Conservation (phyloP, 164 flowering plant species). For the Sedum album region DNA sequence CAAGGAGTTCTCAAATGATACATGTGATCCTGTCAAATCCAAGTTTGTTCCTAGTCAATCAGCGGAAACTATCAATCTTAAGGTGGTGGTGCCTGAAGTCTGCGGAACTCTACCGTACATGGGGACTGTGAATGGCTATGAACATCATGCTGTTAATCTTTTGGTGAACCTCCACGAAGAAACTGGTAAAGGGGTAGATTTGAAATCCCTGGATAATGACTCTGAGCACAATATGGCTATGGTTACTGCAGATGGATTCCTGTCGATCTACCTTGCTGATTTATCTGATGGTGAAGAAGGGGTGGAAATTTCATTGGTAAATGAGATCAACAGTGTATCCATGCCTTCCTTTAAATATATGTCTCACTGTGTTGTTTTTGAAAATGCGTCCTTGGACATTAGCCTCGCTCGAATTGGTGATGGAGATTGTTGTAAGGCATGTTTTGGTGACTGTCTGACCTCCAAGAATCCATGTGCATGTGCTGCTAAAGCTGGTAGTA, state of each 20-base stretch:
- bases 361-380: conserved; percentile 33
- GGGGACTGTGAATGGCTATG: neutral
- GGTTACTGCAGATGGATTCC: conserved; percentile 15
- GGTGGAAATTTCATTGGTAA: conserved; percentile 31
- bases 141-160: neutral
- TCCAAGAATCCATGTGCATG: conserved; percentile 34
- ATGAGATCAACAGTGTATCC: conserved; percentile 29
- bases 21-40: neutral
- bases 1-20: neutral
- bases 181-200: neutral
- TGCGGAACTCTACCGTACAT: neutral
- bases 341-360: conserved; percentile 40
- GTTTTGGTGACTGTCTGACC: conserved; percentile 47
- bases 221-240: conserved; percentile 11
- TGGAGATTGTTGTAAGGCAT: conserved; percentile 38
- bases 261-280: conserved; percentile 27
- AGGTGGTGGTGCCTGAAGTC: neutral
- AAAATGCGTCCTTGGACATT: conserved; percentile 31
- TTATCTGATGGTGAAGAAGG: conserved; percentile 43
- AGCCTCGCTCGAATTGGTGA: conserved; percentile 32
- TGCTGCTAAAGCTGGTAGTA: conserved; percentile 25
- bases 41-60: conserved; percentile 1
- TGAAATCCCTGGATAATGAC: neutral
- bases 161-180: neutral
- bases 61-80: neutral